phyloP scores from a whole-genome alignment of 176 grass and related monocot genomes.

The Eragrostis curvula region DNA sequence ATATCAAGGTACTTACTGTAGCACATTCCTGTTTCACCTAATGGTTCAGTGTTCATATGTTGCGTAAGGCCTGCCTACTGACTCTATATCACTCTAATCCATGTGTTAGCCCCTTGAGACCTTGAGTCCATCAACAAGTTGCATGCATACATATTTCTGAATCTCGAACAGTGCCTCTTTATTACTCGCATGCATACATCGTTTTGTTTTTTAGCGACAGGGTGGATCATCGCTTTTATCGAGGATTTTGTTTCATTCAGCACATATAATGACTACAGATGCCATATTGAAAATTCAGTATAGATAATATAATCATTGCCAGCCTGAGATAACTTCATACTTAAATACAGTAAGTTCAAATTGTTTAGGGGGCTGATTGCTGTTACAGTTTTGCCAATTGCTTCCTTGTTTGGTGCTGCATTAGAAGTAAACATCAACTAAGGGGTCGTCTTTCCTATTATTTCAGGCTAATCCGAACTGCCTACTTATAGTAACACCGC shows the following conservation, averaged over 20 bases:
- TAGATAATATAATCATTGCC: not conserved
- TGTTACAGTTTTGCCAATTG: not conserved
- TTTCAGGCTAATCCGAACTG: slow-evolving; percentile 87
- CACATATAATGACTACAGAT: not conserved
- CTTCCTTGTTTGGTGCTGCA: slow-evolving; percentile 4
- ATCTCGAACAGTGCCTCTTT: not conserved
- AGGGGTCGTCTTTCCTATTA: slow-evolving; percentile 14
- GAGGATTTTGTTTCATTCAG: not conserved
- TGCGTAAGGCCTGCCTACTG: not conserved
- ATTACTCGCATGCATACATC: not conserved
- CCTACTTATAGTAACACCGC: slow-evolving; percentile 82
- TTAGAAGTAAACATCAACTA: not conserved
- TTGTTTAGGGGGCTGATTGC: not conserved
- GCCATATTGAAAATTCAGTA: not conserved
- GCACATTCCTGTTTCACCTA: slow-evolving; percentile 6
- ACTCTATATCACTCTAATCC: not conserved
- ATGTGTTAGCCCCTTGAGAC: not conserved
- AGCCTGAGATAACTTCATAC: not conserved
- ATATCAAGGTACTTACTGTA: slow-evolving; percentile 73
- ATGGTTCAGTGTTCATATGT: not conserved
- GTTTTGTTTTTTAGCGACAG: not conserved
- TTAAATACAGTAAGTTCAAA: not conserved
- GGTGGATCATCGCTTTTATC: not conserved
- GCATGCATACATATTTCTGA: not conserved
- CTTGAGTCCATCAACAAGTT: slow-evolving; percentile 15